phyloP scores from a whole-genome alignment of 306 rosid genomes.

The Begonia loranthoides region DNA sequence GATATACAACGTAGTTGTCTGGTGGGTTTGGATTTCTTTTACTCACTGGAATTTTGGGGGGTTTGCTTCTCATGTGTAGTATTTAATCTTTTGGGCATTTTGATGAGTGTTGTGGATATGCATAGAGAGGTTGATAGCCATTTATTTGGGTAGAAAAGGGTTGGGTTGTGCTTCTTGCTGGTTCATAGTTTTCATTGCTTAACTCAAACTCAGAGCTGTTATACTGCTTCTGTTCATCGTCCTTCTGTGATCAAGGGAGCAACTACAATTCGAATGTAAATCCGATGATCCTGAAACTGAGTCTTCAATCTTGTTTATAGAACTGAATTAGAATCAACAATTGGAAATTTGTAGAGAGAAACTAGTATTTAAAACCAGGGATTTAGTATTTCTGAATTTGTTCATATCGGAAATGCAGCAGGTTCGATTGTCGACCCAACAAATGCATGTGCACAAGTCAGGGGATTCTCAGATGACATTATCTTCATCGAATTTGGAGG shows the following conservation, averaged over 20 bases:
- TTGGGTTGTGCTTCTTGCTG: background rate
- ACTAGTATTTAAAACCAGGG: conserved; percentile 13
- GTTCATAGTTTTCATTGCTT: background rate
- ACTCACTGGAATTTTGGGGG: too few relatives aligned
- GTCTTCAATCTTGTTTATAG: too few relatives aligned
- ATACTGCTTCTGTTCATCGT: background rate
- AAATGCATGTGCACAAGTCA: conserved; percentile 73
- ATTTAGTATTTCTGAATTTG: conserved; percentile 16
- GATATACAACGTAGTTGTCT: conserved; percentile 3
- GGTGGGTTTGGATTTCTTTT: conserved; percentile 13
- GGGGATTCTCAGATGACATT: conserved; percentile 85
- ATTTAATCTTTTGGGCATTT: too few relatives aligned
- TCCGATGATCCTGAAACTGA: background rate
- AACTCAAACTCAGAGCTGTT: too few relatives aligned
- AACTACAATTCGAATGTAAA: background rate
- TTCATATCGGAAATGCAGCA: conserved; percentile 52
- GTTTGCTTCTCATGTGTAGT: too few relatives aligned
- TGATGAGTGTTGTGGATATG: conserved; percentile 2
- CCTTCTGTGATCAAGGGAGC: background rate
- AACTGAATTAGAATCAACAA: background rate
- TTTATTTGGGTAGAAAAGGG: background rate
- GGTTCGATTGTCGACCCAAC: conserved; percentile 83
- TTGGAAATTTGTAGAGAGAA: conserved; percentile 2
- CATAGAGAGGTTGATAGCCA: background rate
- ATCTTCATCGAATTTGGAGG: conserved; percentile 44